These are phyloP conservation scores for Penicillium angulare DNA, from an alignment of 495 filamentous ascomycete genomes.

Conservation along the genomic window DNA sequence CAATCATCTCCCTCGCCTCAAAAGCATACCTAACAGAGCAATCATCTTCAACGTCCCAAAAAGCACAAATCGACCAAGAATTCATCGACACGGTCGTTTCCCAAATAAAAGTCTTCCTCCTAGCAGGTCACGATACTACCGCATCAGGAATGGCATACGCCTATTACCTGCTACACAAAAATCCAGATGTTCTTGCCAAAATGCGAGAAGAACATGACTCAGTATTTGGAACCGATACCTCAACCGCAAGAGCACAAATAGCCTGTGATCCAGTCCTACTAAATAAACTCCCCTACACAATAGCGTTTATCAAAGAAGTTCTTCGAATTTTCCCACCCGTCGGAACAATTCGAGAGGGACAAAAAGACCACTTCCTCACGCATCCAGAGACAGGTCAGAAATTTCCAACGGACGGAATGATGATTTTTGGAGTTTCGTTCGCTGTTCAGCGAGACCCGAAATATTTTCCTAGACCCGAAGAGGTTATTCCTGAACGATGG, in stretches of 20 bases:
- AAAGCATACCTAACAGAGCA: background rate
- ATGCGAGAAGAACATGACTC: constrained; percentile 48
- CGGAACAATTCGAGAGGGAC: background rate
- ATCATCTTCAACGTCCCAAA: background rate
- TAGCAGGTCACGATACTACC: constrained; percentile 15
- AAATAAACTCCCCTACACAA: constrained; percentile 42
- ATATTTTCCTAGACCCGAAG: constrained; percentile 6
- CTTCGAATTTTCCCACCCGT: constrained; percentile 42
- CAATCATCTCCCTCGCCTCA: too few species aligned
- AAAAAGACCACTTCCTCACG: background rate
- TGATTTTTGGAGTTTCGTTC: constrained; percentile 7
- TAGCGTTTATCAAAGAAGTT: constrained; percentile 50
- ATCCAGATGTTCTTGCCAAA: constrained; percentile 36
- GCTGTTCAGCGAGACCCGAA: background rate
- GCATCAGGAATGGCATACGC: constrained; percentile 32
- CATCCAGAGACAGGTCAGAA: background rate
- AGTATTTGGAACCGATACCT: constrained; percentile 27
- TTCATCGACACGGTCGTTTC: too few species aligned
- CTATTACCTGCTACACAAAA: constrained; percentile 45
- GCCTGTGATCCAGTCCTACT: constrained; percentile 32
- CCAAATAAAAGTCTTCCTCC: background rate
- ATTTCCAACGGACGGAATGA: constrained; percentile 16
- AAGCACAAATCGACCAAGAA: background rate
- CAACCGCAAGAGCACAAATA: constrained; percentile 20
- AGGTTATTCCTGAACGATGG: constrained; percentile 26